Percentiles rank a stretch among this genome's conserved stretches.
Evolutionary conservation across 768 basidiomycete genomes (phyloP).

Genomic region (Trametes coccinea): DNA sequence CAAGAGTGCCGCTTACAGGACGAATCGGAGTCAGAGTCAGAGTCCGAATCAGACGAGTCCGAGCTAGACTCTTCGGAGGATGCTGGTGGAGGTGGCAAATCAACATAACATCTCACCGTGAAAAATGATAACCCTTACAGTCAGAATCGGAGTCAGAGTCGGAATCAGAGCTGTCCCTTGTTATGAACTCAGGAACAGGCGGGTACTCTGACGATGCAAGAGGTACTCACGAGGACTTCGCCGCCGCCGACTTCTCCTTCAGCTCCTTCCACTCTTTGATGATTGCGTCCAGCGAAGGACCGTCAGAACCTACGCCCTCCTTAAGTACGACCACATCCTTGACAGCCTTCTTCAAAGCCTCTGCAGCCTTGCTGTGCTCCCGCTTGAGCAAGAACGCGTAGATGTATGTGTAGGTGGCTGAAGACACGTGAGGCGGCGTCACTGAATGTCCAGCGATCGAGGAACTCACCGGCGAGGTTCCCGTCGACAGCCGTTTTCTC

Average conservation of each 20-base stretch:
- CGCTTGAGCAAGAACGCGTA: constrained; percentile 70
- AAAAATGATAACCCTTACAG: constrained; percentile 3
- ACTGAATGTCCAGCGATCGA: no score
- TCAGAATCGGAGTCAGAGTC: constrained; percentile 26
- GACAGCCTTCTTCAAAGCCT: constrained; percentile 72
- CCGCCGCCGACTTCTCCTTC: constrained; percentile 15
- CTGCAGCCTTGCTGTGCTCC: constrained; percentile 68
- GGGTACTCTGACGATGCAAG: not conserved
- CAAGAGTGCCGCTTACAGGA: constrained; percentile 24
- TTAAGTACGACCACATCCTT: constrained; percentile 61
- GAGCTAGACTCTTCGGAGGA: constrained; percentile 31
- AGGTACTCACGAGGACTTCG: constrained; percentile 30
- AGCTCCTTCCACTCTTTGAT: constrained; percentile 61
- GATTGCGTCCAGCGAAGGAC: constrained; percentile 63
- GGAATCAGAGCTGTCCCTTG: not conserved
- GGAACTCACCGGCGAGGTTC: constrained; percentile 18
- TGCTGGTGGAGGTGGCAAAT: constrained; percentile 10
- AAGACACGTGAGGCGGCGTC: not conserved
- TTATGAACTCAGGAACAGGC: not conserved
- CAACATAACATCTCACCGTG: not conserved
- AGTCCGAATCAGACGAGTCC: constrained; percentile 28
- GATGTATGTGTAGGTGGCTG: constrained; percentile 77
- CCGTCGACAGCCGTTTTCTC: constrained; percentile 12
- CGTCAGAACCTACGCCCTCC: constrained; percentile 48
- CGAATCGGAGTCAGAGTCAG: constrained; percentile 29